phyloP scores from a whole-genome alignment of 2,329 filamentous ascomycete genomes.

The Trichoderma harzianum region DNA sequence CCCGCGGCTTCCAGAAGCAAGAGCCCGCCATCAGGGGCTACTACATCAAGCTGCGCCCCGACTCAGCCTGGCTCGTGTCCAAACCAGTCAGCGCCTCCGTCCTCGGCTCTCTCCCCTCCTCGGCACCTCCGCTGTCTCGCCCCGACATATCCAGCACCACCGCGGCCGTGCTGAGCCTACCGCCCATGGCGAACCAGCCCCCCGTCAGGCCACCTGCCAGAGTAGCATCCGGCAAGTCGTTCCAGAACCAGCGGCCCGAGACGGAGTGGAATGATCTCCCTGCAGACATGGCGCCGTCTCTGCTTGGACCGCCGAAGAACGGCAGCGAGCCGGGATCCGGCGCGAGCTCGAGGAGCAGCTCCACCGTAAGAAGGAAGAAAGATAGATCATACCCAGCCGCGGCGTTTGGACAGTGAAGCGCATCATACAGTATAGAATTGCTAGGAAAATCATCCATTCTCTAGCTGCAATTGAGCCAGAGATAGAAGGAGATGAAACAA shows the following conservation, averaged over 20 bases:
- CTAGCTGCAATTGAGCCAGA: not conserved
- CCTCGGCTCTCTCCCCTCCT: constrained; percentile 24
- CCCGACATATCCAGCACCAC: constrained; percentile 28
- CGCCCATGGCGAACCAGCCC: constrained; percentile 24
- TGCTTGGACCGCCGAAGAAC: constrained; percentile 29
- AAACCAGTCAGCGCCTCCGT: constrained; percentile 38
- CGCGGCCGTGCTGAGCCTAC: constrained; percentile 33
- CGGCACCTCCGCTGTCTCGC: constrained; percentile 17
- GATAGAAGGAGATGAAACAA: not conserved
- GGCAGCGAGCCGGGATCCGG: constrained; percentile 36
- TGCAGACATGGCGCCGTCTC: constrained; percentile 50
- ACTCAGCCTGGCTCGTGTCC: constrained; percentile 58
- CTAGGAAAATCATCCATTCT: not conserved
- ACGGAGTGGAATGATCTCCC: constrained; percentile 66
- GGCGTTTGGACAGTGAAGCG: constrained; percentile 49
- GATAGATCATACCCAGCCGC: constrained; percentile 61
- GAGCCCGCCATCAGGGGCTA: constrained; percentile 52
- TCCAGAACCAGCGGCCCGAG: constrained; percentile 56
- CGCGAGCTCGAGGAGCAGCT: constrained; percentile 56
- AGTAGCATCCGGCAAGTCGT: constrained; percentile 43
- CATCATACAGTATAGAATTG: not conserved
- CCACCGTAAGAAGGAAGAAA: constrained; percentile 52
- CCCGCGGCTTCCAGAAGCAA: constrained; percentile 53
- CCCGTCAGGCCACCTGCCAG: constrained; percentile 25
- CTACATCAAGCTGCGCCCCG: constrained; percentile 59